Evolutionary conservation across 2,329 filamentous ascomycete species (phyloP).

Genomic region (Apiospora pterosperma): DNA sequence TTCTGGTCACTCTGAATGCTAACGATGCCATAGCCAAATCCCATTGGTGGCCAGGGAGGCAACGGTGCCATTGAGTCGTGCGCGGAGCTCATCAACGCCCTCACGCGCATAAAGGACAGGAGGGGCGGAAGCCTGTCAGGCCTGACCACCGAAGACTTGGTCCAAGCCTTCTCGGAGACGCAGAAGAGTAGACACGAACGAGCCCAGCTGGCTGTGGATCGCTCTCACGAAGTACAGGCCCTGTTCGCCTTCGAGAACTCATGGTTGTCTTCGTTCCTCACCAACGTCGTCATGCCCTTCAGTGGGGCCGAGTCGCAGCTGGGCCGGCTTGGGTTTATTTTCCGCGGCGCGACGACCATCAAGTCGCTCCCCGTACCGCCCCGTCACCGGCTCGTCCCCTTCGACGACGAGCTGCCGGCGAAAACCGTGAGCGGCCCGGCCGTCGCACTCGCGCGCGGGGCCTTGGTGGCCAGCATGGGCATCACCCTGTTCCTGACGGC

Average conservation of each 20-base stretch:
- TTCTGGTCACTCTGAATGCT: too few relatives aligned
- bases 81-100: slow-evolving; percentile 20
- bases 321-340: neutral
- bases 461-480: too few relatives aligned
- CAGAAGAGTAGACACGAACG: too few relatives aligned
- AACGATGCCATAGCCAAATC: slow-evolving; percentile 20
- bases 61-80: slow-evolving; percentile 25
- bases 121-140: slow-evolving; percentile 5
- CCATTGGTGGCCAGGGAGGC: slow-evolving; percentile 22
- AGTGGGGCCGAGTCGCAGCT: slow-evolving; percentile 1
- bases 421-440: too few relatives aligned
- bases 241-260: slow-evolving; percentile 16
- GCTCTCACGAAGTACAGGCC: slow-evolving; percentile 16
- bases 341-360: neutral
- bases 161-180: slow-evolving; percentile 13
- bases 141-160: slow-evolving; percentile 13
- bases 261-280: neutral
- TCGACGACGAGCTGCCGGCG: slow-evolving; percentile 14
- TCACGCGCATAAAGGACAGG: slow-evolving; percentile 9
- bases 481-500: too few relatives aligned
- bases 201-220: too few relatives aligned
- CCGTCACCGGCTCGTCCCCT: slow-evolving; percentile 13
- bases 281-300: neutral
- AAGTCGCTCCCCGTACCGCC: slow-evolving; percentile 8
- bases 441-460: too few relatives aligned